These are phyloP conservation scores for Bipolaris oryzae DNA, from an alignment of 2,329 filamentous ascomycete genomes.

Conservation along the genomic window DNA sequence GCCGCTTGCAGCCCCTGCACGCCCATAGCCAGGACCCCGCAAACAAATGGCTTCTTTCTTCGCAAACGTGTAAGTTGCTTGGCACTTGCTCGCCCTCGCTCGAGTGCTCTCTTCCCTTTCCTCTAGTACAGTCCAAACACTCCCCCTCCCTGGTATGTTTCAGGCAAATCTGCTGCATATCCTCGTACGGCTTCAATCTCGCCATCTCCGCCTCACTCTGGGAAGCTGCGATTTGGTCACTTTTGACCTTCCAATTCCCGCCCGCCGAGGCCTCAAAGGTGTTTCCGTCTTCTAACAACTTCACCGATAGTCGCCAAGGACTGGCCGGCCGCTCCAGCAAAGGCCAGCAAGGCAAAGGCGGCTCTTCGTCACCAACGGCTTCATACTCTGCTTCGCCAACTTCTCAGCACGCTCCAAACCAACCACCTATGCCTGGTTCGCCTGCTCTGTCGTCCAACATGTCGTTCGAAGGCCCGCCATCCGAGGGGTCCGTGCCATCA, in stretches of 20 bases:
- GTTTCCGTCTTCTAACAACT: conserved; percentile 31
- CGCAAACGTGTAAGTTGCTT: conserved; percentile 52
- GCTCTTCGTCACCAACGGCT: conserved; percentile 45
- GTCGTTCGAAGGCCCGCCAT: conserved; percentile 65
- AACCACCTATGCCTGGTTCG: conserved; percentile 47
- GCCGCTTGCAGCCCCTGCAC: conserved; percentile 12
- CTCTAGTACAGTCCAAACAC: conserved; percentile 13
- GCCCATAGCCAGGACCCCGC: conserved; percentile 13
- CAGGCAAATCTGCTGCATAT: conserved; percentile 31
- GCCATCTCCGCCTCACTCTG: conserved; percentile 19
- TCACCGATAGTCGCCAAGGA: conserved; percentile 48
- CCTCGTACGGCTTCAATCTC: conserved; percentile 31
- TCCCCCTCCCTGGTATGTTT: conserved; percentile 37
- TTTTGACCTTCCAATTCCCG: not conserved
- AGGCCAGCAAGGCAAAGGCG: conserved; percentile 47
- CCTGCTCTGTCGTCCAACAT: conserved; percentile 56
- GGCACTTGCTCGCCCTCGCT: conserved; percentile 40
- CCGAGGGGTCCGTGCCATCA: conserved; percentile 43
- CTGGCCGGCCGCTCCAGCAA: conserved; percentile 53
- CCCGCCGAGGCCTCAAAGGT: conserved; percentile 13
- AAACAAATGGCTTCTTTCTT: conserved; percentile 51
- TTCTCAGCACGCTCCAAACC: conserved; percentile 38
- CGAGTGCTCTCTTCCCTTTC: conserved; percentile 30
- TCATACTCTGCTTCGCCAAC: conserved; percentile 45
- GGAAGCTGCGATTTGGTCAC: conserved; percentile 6